Evolutionary conservation across 1,284 basidiomycete genomes (phyloP).

Genomic region (Puccinia brachypodii): DNA sequence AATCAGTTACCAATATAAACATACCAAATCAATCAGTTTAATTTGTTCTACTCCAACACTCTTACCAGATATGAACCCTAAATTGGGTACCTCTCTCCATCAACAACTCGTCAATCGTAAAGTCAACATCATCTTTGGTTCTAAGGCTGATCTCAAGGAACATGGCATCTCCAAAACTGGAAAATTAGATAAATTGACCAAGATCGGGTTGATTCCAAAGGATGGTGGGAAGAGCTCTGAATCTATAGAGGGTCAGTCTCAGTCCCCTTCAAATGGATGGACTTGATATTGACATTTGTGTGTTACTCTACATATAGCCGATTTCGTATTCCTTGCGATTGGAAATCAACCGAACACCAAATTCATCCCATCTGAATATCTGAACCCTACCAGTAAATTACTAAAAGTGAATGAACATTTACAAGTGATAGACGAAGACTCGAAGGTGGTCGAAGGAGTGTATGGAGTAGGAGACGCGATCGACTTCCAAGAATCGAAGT

Average conservation of each 20-base stretch:
- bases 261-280: neutral
- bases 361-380: constrained; percentile 21
- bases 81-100: constrained; percentile 19
- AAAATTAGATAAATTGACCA: constrained; percentile 30
- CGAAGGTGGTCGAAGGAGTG: neutral
- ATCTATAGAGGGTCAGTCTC: constrained; percentile 17
- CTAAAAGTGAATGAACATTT: constrained; percentile 26
- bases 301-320: neutral
- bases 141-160: constrained; percentile 10
- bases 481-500: constrained; percentile 30
- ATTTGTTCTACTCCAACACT: constrained; percentile 19
- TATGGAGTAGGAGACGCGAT: constrained; percentile 42
- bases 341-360: constrained; percentile 44
- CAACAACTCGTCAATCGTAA: constrained; percentile 8
- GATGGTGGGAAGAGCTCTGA: neutral
- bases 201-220: neutral
- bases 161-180: constrained; percentile 25
- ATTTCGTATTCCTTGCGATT: constrained; percentile 45
- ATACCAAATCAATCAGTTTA: constrained; percentile 36
- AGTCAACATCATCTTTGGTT: constrained; percentile 34
- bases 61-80: constrained; percentile 17
- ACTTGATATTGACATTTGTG: neutral
- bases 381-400: neutral
- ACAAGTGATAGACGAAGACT: constrained; percentile 18
- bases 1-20: constrained; percentile 6